phyloP scores from a whole-genome alignment of 352 stramenopile genomes.

The Phytophthora sp. region DNA sequence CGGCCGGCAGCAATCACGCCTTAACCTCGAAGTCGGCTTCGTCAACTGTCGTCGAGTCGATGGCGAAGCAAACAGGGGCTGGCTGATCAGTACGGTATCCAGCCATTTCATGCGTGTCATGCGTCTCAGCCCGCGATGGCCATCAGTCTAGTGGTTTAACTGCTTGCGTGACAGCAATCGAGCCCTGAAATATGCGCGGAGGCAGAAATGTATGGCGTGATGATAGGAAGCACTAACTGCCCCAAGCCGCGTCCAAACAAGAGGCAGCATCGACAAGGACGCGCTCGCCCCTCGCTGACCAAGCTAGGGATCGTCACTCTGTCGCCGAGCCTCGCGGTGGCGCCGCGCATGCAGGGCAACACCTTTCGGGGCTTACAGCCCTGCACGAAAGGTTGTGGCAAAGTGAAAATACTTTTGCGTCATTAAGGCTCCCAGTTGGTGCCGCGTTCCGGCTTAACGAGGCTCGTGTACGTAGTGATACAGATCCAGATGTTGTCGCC shows the following conservation, averaged over 20 bases:
- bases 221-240: conserved; percentile 16
- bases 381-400: too few species aligned
- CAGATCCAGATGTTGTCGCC: conserved; percentile 1
- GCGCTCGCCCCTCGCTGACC: not conserved
- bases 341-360: not conserved
- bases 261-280: not conserved
- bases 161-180: too few species aligned
- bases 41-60: too few species aligned
- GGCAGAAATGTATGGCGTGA: conserved; percentile 28
- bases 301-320: not conserved
- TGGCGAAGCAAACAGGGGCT: too few species aligned
- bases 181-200: conserved; percentile 26
- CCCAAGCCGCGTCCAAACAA: conserved; percentile 13
- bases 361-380: too few species aligned
- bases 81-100: too few species aligned
- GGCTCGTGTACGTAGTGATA: conserved; percentile 2
- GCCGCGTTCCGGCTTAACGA: not conserved
- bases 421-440: conserved; percentile 5
- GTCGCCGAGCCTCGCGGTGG: not conserved
- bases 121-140: too few species aligned
- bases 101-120: too few species aligned
- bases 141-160: too few species aligned
- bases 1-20: too few species aligned
- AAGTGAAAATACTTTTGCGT: not conserved
- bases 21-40: too few species aligned